phyloP scores from a whole-genome alignment of 306 rosid genomes.

The Oemleria cerasiformis region DNA sequence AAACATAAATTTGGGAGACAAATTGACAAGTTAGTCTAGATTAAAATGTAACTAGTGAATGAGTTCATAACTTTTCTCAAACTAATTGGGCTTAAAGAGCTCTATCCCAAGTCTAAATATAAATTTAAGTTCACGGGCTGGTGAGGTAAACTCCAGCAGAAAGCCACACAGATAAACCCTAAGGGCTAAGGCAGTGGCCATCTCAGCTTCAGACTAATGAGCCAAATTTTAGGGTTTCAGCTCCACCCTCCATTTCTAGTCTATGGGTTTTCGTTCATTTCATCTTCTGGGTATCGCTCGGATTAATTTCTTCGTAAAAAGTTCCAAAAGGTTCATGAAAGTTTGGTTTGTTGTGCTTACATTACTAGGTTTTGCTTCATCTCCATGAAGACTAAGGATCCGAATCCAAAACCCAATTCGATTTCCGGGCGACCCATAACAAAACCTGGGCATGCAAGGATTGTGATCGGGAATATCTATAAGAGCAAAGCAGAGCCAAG shows the following conservation, averaged over 20 bases:
- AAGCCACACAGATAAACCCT: constrained; percentile 9
- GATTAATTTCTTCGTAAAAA: not conserved
- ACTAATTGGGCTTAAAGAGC: not conserved
- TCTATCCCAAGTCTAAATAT: not conserved
- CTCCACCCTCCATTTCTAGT: not conserved
- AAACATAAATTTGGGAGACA: too few species aligned
- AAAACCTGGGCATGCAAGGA: constrained; percentile 24
- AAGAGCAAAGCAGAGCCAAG: constrained; percentile 41
- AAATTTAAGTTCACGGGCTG: not conserved
- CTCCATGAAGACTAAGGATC: constrained; percentile 36
- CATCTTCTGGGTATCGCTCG: not conserved
- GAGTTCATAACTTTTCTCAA: too few species aligned
- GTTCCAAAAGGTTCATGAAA: not conserved
- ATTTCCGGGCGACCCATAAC: constrained; percentile 2
- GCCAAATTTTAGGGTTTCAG: not conserved
- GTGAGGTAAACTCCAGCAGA: not conserved
- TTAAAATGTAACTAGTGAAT: too few species aligned
- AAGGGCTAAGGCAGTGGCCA: not conserved
- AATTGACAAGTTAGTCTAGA: too few species aligned
- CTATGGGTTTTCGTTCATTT: not conserved
- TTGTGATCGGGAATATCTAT: constrained; percentile 42
- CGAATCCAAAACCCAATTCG: constrained; percentile 14
- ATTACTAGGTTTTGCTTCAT: not conserved
- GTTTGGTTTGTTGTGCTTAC: constrained; percentile 17
- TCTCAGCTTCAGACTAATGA: not conserved